These are phyloP conservation scores for Jaapia argillacea DNA, from an alignment of 768 basidiomycete species.

Conservation along the genomic window DNA sequence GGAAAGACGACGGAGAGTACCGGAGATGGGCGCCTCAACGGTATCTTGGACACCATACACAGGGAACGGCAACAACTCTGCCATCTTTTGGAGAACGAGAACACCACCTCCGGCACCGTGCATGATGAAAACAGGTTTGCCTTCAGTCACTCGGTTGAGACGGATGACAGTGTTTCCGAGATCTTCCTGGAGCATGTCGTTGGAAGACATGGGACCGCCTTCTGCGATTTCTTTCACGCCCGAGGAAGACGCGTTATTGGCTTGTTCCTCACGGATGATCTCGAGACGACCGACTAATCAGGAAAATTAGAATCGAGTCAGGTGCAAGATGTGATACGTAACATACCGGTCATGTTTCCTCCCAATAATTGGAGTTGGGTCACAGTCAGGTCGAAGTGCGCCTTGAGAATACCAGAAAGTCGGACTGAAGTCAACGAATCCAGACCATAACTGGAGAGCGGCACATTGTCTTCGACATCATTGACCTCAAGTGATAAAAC, in stretches of 20 bases:
- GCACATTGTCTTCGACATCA: background rate
- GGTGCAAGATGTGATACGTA: background rate
- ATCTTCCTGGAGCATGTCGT: background rate
- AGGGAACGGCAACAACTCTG: conserved; percentile 4
- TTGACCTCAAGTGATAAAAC: background rate
- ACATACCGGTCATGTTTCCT: conserved; percentile 5
- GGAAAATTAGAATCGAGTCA: background rate
- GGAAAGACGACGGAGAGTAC: conserved; percentile 5
- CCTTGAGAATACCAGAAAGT: background rate
- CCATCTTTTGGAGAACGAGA: conserved; percentile 5
- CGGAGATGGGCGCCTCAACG: conserved; percentile 4
- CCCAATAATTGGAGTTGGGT: conserved; percentile 1
- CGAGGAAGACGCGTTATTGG: background rate
- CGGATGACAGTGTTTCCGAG: background rate
- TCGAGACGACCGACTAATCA: background rate
- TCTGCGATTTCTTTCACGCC: background rate
- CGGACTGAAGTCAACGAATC: conserved; percentile 4
- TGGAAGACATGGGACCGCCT: background rate
- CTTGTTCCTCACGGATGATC: background rate
- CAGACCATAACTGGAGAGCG: background rate
- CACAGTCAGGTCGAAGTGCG: background rate
- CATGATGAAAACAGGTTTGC: conserved; percentile 7
- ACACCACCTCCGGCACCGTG: conserved; percentile 9
- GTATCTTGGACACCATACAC: conserved; percentile 8
- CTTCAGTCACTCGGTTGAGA: conserved; percentile 1